phyloP scores from a whole-genome alignment of 495 filamentous ascomycete species.

The Penicillium subrubescens region DNA sequence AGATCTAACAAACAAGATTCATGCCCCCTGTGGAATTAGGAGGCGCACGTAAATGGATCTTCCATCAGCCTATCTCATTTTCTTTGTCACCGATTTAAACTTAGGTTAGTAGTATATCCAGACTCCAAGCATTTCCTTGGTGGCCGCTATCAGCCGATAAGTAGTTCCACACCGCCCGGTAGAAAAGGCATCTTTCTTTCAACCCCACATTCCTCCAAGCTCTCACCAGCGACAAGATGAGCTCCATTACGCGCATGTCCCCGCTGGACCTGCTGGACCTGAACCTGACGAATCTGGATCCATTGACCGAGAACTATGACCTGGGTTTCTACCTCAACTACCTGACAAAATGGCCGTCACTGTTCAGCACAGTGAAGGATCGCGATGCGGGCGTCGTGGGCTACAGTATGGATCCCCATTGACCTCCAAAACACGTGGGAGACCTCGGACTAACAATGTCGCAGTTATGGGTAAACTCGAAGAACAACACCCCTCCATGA shows the following conservation, averaged over 20 bases:
- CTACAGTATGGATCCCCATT: slow-evolving; percentile 68
- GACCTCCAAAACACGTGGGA: background rate
- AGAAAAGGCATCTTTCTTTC: slow-evolving; percentile 5
- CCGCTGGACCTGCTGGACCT: slow-evolving; percentile 77
- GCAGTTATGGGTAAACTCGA: slow-evolving; percentile 96
- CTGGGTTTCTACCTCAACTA: slow-evolving; percentile 94
- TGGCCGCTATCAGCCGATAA: too few species aligned
- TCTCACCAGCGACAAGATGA: slow-evolving; percentile 51
- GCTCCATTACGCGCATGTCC: slow-evolving; percentile 68
- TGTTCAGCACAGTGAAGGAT: slow-evolving; percentile 87
- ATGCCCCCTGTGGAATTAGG: too few species aligned
- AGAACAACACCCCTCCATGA: slow-evolving; percentile 72
- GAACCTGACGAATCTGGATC: slow-evolving; percentile 85
- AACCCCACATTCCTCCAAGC: slow-evolving; percentile 19
- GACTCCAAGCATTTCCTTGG: too few species aligned
- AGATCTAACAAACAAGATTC: too few species aligned
- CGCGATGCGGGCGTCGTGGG: slow-evolving; percentile 80
- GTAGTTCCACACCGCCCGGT: slow-evolving; percentile 1
- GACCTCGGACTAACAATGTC: background rate
- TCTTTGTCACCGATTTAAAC: too few species aligned
- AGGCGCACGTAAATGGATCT: too few species aligned
- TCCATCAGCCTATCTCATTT: too few species aligned
- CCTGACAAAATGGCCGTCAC: slow-evolving; percentile 88
- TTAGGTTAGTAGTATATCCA: too few species aligned
- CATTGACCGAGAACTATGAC: slow-evolving; percentile 94